phyloP scores from a whole-genome alignment of 345 rosid genomes.

The Capsella bursapastoris region DNA sequence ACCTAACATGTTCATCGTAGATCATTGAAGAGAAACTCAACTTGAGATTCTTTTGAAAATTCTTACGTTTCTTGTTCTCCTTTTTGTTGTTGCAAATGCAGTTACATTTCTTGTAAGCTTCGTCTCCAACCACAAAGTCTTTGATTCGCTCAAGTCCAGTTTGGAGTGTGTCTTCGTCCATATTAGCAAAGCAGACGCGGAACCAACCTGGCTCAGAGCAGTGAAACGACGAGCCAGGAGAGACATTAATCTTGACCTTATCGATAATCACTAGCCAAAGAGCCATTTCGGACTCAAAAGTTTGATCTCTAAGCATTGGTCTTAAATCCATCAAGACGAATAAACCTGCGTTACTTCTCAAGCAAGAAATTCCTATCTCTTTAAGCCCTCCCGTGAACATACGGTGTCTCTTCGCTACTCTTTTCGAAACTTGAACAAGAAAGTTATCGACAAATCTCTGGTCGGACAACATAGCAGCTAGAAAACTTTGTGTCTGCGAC shows the following conservation, averaged over 20 bases:
- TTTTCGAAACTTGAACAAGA: conserved; percentile 22
- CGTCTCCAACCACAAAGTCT: conserved; percentile 33
- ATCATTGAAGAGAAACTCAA: conserved; percentile 53
- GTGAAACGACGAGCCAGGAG: conserved; percentile 45
- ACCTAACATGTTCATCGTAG: conserved; percentile 54
- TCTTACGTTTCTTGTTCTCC: conserved; percentile 34
- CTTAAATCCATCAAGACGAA: conserved; percentile 41
- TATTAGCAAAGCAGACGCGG: conserved; percentile 44
- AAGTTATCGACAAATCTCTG: conserved; percentile 32
- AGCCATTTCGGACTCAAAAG: conserved; percentile 33
- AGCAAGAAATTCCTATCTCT: conserved; percentile 41
- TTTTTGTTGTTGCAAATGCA: conserved; percentile 19
- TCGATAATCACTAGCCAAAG: conserved; percentile 34
- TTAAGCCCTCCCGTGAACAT: conserved; percentile 37
- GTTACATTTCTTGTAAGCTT: conserved; percentile 17
- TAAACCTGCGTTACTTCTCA: conserved; percentile 41
- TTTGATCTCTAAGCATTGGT: conserved; percentile 24
- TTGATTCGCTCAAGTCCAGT: conserved; percentile 30
- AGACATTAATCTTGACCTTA: conserved; percentile 43
- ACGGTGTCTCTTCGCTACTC: conserved; percentile 37
- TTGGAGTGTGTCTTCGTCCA: conserved; percentile 44
- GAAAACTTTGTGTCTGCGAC: conserved; percentile 59
- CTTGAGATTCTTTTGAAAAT: conserved; percentile 54
- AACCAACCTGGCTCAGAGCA: conserved; percentile 50
- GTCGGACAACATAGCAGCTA: conserved; percentile 46